These are phyloP conservation scores for Solanum chilense DNA, from an alignment of 257 asterid species.

Conservation along the genomic window DNA sequence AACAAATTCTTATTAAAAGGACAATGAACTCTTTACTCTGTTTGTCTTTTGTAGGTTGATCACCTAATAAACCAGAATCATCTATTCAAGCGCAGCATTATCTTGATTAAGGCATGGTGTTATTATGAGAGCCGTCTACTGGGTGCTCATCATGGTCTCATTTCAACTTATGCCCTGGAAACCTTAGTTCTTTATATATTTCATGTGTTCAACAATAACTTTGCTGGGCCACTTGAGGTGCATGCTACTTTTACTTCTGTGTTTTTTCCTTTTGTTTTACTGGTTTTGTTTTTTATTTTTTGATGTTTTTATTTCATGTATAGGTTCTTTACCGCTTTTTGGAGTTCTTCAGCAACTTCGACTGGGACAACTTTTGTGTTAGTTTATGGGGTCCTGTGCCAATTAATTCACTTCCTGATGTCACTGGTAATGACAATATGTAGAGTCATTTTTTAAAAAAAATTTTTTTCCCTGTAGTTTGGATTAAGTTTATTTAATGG, in stretches of 20 bases:
- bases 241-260: background rate
- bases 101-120: constrained; percentile 96
- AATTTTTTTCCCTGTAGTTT: background rate
- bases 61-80: constrained; percentile 67
- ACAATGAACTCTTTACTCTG: background rate
- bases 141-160: constrained; percentile 96
- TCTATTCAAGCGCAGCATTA: constrained; percentile 88
- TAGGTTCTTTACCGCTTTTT: constrained; percentile 90
- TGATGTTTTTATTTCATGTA: background rate
- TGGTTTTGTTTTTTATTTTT: constrained; percentile 3
- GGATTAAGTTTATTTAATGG: background rate
- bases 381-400: constrained; percentile 98
- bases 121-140: constrained; percentile 91
- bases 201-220: constrained; percentile 80
- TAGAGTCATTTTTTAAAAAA: background rate
- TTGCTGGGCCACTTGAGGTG: constrained; percentile 96
- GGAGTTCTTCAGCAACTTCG: constrained; percentile 91
- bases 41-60: constrained; percentile 55
- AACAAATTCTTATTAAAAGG: background rate
- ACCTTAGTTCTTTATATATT: constrained; percentile 86
- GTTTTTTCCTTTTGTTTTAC: background rate
- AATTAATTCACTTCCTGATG: constrained; percentile 70
- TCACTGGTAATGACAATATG: constrained; percentile 47
- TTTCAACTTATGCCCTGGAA: constrained; percentile 95
- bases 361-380: constrained; percentile 90